Evolutionary conservation across 129 eudicot species (phyloP), one percentile per base, ranked within the genome.

Genomic region (Saussurea involucrata): DNA sequence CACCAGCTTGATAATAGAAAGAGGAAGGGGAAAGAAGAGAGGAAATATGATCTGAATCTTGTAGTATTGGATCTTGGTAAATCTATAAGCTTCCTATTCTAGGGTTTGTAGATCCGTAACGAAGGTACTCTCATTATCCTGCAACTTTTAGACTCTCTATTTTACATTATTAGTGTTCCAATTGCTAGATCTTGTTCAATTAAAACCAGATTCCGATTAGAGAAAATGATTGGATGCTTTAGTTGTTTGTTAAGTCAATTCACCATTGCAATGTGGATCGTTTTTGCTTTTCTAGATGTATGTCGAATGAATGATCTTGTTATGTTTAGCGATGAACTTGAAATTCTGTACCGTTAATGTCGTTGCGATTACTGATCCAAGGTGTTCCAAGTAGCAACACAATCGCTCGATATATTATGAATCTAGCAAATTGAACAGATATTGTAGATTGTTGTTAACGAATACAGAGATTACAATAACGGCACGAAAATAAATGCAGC

Each of bases 1-100:
- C 71, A 78, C 72, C 72, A 70, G 82, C 71, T 61, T 61, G 55
- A 78, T n/a, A 61, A 61, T 61, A 25, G 71, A 71, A 61, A 78
- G 22, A 77, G 29, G 60, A 57, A n/a, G 1, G 65, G n/a, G 76
- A 4, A 61, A 28, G 15, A 12, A 40, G 24, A 21, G 17, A 24
- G 65, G 27, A 24, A 4, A 11, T 77, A 34, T 71, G 71, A 53
- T 53, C 61, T 17, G 60, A 49, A 22, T 49, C 60, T 46, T 17
- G 13, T 46, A 69, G 69, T 28, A 20, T 22, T 57, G 37, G 68
- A 73, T 57, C 68, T 57, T 33, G 66, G 10, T 34, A 8, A 63
- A 63, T 44, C 27, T 28, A 8, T 77, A 28, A 55, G n/a, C 74
- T 68, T 66, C 31, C 25, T 8, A 8, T 33, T 78, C 57, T 1